Evolutionary conservation across 2,329 filamentous ascomycete species (phyloP).

Genomic region (Didymella exigua): DNA sequence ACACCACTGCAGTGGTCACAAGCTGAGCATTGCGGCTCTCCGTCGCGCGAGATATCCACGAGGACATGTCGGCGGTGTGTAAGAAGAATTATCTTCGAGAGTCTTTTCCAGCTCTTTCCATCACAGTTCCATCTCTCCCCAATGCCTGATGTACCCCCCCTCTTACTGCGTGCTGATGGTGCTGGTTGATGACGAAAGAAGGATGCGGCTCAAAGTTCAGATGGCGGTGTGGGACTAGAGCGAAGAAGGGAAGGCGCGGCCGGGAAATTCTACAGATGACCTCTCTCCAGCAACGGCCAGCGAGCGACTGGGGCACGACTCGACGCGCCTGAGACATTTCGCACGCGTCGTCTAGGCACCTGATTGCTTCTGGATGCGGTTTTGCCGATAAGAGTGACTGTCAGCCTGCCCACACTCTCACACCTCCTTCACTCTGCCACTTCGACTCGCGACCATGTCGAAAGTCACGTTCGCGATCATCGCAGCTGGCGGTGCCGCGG

Average conservation of each 20-base stretch:
- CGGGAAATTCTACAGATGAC: conserved; percentile 16
- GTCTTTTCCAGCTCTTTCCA: neutral
- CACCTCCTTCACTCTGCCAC: neutral
- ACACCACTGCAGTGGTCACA: conserved; percentile 69
- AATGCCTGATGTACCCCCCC: neutral
- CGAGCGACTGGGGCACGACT: conserved; percentile 25
- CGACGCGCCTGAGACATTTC: conserved; percentile 46
- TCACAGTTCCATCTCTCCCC: conserved; percentile 7
- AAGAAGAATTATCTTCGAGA: neutral
- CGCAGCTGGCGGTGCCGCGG: conserved; percentile 55
- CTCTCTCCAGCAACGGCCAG: conserved; percentile 6
- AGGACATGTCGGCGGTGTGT: conserved; percentile 47
- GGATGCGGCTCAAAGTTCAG: conserved; percentile 10
- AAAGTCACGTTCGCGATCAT: conserved; percentile 58
- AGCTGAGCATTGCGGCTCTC: conserved; percentile 64
- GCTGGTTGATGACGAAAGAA: conserved; percentile 3
- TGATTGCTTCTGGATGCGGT: conserved; percentile 25
- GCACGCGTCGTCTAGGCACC: conserved; percentile 42
- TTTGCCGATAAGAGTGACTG: conserved; percentile 24
- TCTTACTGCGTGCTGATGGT: neutral
- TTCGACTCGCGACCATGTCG: conserved; percentile 50
- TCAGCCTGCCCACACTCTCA: conserved; percentile 1
- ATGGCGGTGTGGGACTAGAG: conserved; percentile 14
- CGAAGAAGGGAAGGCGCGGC: conserved; percentile 2
- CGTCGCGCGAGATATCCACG: conserved; percentile 53